Evolutionary conservation across 495 filamentous ascomycete genomes (phyloP).

Genomic region (Halenospora varia): DNA sequence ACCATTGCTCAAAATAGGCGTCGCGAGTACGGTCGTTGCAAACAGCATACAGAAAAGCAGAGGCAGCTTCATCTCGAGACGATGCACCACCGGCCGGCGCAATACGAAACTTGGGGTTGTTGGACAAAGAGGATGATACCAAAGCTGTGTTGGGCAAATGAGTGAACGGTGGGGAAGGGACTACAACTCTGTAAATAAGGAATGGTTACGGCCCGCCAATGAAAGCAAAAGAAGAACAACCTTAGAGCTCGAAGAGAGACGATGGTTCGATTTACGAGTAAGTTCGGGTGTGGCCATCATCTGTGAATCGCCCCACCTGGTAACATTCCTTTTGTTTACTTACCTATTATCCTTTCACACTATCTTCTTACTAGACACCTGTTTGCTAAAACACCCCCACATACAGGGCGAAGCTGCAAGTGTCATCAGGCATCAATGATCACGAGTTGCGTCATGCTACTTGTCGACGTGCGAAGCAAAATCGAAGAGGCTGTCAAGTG

Average conservation of each 20-base stretch:
- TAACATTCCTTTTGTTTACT: too few species aligned
- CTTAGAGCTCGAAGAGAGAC: too few species aligned
- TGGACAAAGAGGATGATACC: constrained; percentile 79
- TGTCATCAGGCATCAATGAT: too few species aligned
- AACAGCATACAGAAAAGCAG: constrained; percentile 79
- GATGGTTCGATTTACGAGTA: not conserved
- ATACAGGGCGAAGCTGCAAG: too few species aligned
- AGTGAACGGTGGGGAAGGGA: not conserved
- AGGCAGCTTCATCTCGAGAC: constrained; percentile 71
- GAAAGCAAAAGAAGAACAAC: too few species aligned
- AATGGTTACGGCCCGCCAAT: constrained; percentile 5
- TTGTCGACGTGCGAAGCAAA: too few species aligned
- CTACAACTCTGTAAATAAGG: constrained; percentile 23
- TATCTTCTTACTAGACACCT: too few species aligned
- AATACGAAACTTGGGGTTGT: constrained; percentile 77
- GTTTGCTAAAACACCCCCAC: too few species aligned
- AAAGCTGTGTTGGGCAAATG: constrained; percentile 50
- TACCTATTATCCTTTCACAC: too few species aligned
- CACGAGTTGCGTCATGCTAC: too few species aligned
- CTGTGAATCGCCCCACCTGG: too few species aligned
- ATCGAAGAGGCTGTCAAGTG: too few species aligned
- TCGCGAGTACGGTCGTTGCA: constrained; percentile 75
- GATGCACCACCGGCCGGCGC: constrained; percentile 66
- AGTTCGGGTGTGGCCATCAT: not conserved
- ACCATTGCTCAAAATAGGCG: constrained; percentile 46